Evolutionary conservation across 176 grass and related monocot species (phyloP).

Genomic region (Elaeis guineensis): DNA sequence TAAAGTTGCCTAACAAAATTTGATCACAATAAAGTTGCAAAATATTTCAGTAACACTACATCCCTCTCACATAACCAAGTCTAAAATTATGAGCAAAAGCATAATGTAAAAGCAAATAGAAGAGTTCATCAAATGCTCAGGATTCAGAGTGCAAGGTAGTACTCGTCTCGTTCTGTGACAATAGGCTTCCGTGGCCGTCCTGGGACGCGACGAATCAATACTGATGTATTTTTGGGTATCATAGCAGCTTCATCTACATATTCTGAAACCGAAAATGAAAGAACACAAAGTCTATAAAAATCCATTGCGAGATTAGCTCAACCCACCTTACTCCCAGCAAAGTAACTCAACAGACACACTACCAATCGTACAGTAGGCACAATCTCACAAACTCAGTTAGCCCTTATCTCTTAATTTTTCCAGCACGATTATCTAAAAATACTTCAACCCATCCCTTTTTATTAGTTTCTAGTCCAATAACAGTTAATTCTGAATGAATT

Average conservation of each 20-base stretch:
- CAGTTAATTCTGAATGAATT: neutral
- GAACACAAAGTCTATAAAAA: slow-evolving; percentile 40
- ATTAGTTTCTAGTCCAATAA: too few relatives aligned
- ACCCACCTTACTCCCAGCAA: slow-evolving; percentile 9
- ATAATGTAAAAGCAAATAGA: slow-evolving; percentile 26
- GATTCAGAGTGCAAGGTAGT: slow-evolving; percentile 49
- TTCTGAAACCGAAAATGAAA: slow-evolving; percentile 67
- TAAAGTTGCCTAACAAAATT: neutral
- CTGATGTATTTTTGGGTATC: slow-evolving; percentile 96
- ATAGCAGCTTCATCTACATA: slow-evolving; percentile 86
- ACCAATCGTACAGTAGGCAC: too few relatives aligned
- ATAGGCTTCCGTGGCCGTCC: slow-evolving; percentile 77
- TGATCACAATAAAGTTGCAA: neutral
- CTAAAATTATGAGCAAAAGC: neutral
- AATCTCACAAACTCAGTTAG: too few relatives aligned
- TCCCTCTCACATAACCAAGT: neutral
- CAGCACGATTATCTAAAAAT: too few relatives aligned
- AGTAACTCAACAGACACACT: neutral
- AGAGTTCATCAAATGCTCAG: slow-evolving; percentile 16
- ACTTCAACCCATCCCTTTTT: too few relatives aligned
- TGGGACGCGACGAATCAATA: slow-evolving; percentile 93
- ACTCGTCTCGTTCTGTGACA: slow-evolving; percentile 73
- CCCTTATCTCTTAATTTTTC: too few relatives aligned
- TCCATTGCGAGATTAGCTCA: slow-evolving; percentile 6
- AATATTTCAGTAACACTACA: neutral